phyloP scores from a whole-genome alignment of 1,284 basidiomycete genomes.

The Apiotrichum mycotoxinovorans region DNA sequence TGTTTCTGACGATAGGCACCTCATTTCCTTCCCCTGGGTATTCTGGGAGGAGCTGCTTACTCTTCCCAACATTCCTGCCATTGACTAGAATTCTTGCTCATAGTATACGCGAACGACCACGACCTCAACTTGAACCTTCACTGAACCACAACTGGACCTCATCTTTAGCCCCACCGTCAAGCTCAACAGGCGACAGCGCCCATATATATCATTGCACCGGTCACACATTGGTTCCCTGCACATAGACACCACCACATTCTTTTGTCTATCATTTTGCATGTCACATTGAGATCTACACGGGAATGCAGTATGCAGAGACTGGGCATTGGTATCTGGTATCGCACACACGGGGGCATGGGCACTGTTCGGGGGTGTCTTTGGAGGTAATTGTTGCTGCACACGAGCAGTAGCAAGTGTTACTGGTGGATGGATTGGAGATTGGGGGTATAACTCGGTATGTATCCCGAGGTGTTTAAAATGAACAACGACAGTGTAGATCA shows the following conservation, averaged over 20 bases:
- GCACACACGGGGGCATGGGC: not conserved
- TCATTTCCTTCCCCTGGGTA: constrained; percentile 36
- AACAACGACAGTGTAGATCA: not conserved
- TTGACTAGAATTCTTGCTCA: not conserved
- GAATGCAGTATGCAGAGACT: constrained; percentile 6
- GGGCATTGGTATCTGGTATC: not conserved
- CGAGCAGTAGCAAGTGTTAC: not conserved
- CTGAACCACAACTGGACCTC: too few species aligned
- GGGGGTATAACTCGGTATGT: not conserved
- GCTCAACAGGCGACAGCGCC: too few species aligned
- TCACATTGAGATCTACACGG: constrained; percentile 5
- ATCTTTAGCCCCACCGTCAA: too few species aligned
- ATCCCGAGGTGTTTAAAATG: not conserved
- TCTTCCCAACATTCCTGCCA: constrained; percentile 11
- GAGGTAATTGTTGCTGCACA: not conserved
- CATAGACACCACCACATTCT: not conserved
- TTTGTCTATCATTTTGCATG: constrained; percentile 1
- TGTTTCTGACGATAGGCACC: not conserved
- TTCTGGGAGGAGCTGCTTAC: constrained; percentile 20
- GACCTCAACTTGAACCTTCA: not conserved
- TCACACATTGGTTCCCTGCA: too few species aligned
- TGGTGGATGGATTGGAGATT: not conserved
- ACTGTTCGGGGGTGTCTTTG: not conserved
- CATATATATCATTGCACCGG: too few species aligned
- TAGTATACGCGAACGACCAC: not conserved